Percentiles rank a stretch among this genome's conserved stretches.
These are phyloP conservation scores for Cryptococcus sp. DNA, from an alignment of 1,284 basidiomycete species.

Conservation along the genomic window DNA sequence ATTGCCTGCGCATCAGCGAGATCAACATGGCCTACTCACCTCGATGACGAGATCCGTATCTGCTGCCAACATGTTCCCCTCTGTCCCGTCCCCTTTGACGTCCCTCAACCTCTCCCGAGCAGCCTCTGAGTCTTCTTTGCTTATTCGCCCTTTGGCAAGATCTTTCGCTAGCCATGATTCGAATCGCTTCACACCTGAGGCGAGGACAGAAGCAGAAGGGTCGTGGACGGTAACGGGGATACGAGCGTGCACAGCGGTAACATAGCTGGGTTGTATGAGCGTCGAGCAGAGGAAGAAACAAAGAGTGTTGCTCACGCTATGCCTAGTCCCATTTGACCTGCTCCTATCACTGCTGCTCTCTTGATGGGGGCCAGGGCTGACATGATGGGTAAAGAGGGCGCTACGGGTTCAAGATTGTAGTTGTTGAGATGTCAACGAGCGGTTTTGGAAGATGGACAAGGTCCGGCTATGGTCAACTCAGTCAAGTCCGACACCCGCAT, in stretches of 20 bases:
- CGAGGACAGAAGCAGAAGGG: constrained; percentile 33
- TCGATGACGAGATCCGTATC: constrained; percentile 89
- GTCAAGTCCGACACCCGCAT: too few relatives aligned
- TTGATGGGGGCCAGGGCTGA: constrained; percentile 12
- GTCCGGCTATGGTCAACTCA: too few relatives aligned
- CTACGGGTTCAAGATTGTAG: too few relatives aligned
- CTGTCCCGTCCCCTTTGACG: constrained; percentile 47
- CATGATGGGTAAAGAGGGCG: too few relatives aligned
- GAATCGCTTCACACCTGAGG: constrained; percentile 23
- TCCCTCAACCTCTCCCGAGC: constrained; percentile 61
- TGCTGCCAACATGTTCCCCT: constrained; percentile 49
- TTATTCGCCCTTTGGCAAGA: constrained; percentile 73
- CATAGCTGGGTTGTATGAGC: constrained; percentile 25
- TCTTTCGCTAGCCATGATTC: constrained; percentile 83
- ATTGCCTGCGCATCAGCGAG: constrained; percentile 66
- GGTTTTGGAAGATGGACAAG: too few relatives aligned
- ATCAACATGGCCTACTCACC: constrained; percentile 50
- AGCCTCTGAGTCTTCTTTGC: constrained; percentile 62
- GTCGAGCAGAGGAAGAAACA: background rate
- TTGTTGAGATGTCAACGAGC: too few relatives aligned
- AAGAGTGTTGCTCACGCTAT: constrained; percentile 36
- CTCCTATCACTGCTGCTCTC: constrained; percentile 40
- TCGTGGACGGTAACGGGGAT: constrained; percentile 37
- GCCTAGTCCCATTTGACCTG: constrained; percentile 45
- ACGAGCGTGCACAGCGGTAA: constrained; percentile 37